Base-by-base conservation (phyloP, 208 protist species). In the Histomonas meleagridis region DNA sequence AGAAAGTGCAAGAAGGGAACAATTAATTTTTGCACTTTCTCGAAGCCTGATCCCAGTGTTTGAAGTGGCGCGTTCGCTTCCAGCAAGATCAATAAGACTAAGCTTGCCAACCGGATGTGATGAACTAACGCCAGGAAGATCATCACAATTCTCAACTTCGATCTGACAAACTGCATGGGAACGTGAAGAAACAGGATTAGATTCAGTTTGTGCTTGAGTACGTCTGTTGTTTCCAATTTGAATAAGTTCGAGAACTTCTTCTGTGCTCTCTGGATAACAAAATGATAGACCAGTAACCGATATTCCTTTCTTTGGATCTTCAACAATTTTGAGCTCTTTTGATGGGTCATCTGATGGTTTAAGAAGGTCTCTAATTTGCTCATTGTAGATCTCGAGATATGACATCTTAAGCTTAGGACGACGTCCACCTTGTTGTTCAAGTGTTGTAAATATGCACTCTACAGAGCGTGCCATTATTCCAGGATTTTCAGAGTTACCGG, bases 381-480 rank as follows among this genome's bases (percentile, higher is more conserved):
- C 86, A 48, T 91, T 91, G 32, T 91, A 91, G 49, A 91, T 91
- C 53, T 91, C 86, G 4, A 91, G 18, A 91, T 69, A 91, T 70
- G 86, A 60, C 43, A 91, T 46, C 38, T n/a, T 86, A 4, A 86
- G 18, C 46, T 86, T 86, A 32, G 76, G 46, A 7, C 16, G 18
- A 26, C 76, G 40, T 38, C 76, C 76, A 26, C 18, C 55, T n/a
- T n/a, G 46, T 57, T 49, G 4, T 62, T 91, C 53, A 9, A 91
- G 32, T 43, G 55, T 23, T 28, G 35, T 10, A 65, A 55, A 91
- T 40, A 91, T 69, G 18, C 69, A 32, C 35, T 91, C 40, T 18
- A 91, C 86, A 48, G 86, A n/a, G 12, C 49, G 53, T 69, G 55
- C 46, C 86, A 91, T 91, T 49, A 91, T 21, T n/a, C 86, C 86